phyloP scores from a whole-genome alignment of 1,284 basidiomycete species.

The Phellopilus nigrolimitatus region DNA sequence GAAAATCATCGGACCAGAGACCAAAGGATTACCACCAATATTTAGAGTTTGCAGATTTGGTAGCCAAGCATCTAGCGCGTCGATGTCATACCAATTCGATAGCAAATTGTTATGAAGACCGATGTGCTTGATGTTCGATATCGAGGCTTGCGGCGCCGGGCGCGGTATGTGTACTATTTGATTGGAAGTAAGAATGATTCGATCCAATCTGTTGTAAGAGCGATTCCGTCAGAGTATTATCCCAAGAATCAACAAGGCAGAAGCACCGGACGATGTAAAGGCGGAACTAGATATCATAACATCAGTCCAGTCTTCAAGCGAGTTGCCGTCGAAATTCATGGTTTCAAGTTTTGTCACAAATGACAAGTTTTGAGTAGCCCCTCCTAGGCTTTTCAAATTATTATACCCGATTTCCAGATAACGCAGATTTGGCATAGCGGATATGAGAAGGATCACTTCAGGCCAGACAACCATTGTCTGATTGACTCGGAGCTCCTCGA shows the following conservation, averaged over 20 bases:
- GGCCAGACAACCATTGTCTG: conserved; percentile 66
- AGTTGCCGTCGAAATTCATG: conserved; percentile 77
- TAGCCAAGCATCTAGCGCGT: conserved; percentile 64
- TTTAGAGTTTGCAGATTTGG: conserved; percentile 57
- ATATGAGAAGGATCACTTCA: conserved; percentile 52
- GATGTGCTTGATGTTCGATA: conserved; percentile 48
- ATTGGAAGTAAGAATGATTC: conserved; percentile 70
- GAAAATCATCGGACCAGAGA: conserved; percentile 39
- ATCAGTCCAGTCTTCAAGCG: conserved; percentile 55
- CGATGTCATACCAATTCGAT: conserved; percentile 61
- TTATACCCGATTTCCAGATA: conserved; percentile 80
- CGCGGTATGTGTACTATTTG: conserved; percentile 46
- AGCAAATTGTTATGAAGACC: conserved; percentile 64
- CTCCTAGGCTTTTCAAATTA: conserved; percentile 39
- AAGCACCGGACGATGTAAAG: conserved; percentile 46
- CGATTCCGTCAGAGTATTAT: conserved; percentile 20
- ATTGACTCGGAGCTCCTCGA: conserved; percentile 76
- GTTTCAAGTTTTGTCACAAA: conserved; percentile 36
- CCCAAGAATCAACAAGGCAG: conserved; percentile 15
- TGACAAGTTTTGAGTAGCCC: conserved; percentile 20
- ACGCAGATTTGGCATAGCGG: conserved; percentile 56
- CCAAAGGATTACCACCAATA: conserved; percentile 57
- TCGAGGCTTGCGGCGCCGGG: conserved; percentile 26
- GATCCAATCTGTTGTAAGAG: conserved; percentile 43
- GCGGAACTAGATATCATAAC: conserved; percentile 42